phyloP scores from a whole-genome alignment of 169 alveolate genomes.

The Blepharisma undulans region DNA sequence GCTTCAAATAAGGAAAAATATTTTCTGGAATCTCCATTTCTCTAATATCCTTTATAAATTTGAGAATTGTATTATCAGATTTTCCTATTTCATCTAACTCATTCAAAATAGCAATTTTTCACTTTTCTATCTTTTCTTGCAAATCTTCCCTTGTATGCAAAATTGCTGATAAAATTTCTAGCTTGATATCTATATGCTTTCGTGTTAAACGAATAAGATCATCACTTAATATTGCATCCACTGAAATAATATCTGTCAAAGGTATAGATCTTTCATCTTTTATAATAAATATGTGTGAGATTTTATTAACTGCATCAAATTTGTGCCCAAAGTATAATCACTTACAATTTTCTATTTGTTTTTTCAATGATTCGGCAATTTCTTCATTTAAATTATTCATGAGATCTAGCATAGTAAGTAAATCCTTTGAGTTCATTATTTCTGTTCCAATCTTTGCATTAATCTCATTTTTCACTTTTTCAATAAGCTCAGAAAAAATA shows the following conservation, averaged over 20 bases:
- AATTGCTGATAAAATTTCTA: neutral
- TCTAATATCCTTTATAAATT: neutral
- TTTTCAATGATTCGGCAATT: neutral
- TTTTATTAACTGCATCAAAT: neutral
- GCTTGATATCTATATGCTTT: neutral
- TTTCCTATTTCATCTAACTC: neutral
- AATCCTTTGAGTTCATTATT: neutral
- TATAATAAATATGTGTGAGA: neutral
- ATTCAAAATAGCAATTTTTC: neutral
- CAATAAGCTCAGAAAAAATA: neutral
- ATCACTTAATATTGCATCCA: neutral
- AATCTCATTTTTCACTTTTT: neutral
- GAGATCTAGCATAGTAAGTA: neutral
- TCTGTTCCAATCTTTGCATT: neutral
- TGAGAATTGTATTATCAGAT: neutral
- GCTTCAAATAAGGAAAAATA: neutral
- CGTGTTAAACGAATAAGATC: neutral
- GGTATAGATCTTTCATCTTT: neutral
- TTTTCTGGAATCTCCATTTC: neutral
- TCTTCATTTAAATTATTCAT: neutral
- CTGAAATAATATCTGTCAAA: neutral
- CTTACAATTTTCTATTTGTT: neutral
- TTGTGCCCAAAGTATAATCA: neutral
- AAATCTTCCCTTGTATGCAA: neutral
- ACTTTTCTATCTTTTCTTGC: neutral